Evolutionary conservation across 2,329 filamentous ascomycete species (phyloP).

Genomic region (Hypoxylon sp.): DNA sequence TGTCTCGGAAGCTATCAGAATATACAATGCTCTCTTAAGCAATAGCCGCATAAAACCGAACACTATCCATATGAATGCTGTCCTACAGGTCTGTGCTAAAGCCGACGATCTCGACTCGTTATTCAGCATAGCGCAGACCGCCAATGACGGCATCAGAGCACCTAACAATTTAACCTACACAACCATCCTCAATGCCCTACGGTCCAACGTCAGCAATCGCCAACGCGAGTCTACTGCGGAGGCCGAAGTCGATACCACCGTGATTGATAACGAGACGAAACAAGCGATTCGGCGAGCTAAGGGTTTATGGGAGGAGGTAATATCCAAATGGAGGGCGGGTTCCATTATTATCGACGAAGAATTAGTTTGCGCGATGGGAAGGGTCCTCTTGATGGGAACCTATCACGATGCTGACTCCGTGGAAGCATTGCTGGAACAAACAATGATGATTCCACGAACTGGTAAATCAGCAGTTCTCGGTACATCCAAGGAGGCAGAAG

Average conservation of each 20-base stretch:
- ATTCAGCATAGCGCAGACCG: conserved; percentile 79
- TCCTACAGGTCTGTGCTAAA: conserved; percentile 83
- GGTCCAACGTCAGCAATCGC: conserved; percentile 58
- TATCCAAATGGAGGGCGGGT: conserved; percentile 80
- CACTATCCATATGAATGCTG: conserved; percentile 88
- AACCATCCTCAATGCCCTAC: conserved; percentile 83
- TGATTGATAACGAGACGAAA: conserved; percentile 52
- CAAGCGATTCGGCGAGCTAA: conserved; percentile 75
- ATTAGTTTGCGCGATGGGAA: conserved; percentile 84
- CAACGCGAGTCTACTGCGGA: conserved; percentile 48
- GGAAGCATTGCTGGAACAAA: conserved; percentile 82
- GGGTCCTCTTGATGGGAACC: conserved; percentile 76
- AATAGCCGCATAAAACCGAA: conserved; percentile 76
- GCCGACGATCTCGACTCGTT: conserved; percentile 83
- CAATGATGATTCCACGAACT: conserved; percentile 78
- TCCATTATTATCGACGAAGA: conserved; percentile 80
- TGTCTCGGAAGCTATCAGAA: conserved; percentile 75
- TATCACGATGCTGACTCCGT: conserved; percentile 77
- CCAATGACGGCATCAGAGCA: conserved; percentile 73
- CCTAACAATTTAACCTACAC: conserved; percentile 83
- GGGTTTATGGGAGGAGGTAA: conserved; percentile 83
- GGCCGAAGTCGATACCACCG: conserved; percentile 50
- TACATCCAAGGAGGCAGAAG: neutral
- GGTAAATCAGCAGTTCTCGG: conserved; percentile 52
- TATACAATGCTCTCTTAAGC: conserved; percentile 81